Evolutionary conservation across 1,139 yeast genomes (phyloP).

Genomic region (Eremothecium cymbalariae): DNA sequence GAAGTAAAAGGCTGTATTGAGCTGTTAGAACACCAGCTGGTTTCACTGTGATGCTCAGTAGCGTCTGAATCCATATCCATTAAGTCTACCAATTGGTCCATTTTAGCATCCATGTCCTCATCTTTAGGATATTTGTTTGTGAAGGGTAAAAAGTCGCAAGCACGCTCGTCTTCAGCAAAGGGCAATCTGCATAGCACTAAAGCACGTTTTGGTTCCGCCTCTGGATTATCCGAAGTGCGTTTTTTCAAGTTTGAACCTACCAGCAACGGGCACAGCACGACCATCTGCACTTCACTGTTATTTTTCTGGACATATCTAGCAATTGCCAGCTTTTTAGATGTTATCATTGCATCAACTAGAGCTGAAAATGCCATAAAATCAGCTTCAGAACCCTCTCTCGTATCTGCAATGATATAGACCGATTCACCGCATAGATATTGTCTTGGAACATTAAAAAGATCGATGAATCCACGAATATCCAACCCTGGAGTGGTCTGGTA

Average conservation of each 20-base stretch:
- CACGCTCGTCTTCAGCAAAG: constrained; percentile 66
- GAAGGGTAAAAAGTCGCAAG: constrained; percentile 52
- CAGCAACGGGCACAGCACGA: constrained; percentile 47
- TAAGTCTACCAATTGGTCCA: constrained; percentile 23
- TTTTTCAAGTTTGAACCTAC: constrained; percentile 16
- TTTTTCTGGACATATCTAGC: constrained; percentile 52
- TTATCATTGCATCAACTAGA: constrained; percentile 47
- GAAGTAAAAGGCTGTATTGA: neutral
- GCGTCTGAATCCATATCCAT: constrained; percentile 18
- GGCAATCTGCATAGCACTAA: constrained; percentile 51
- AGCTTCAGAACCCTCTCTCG: constrained; percentile 30
- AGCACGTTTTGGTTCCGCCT: constrained; percentile 15
- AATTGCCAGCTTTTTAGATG: constrained; percentile 44
- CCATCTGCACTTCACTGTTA: constrained; percentile 46
- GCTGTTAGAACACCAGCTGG: constrained; percentile 11
- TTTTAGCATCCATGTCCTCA: constrained; percentile 17
- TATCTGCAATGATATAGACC: constrained; percentile 44
- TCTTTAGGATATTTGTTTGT: constrained; percentile 29
- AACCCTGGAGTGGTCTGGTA: constrained; percentile 43
- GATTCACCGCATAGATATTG: constrained; percentile 56
- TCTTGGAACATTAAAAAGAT: constrained; percentile 41
- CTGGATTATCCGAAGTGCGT: constrained; percentile 15
- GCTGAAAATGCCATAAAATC: constrained; percentile 45
- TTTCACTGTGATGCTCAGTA: constrained; percentile 3
- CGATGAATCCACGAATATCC: constrained; percentile 58